These are phyloP conservation scores for Pueraria montana DNA, from an alignment of 306 rosid species.

Conservation along the genomic window DNA sequence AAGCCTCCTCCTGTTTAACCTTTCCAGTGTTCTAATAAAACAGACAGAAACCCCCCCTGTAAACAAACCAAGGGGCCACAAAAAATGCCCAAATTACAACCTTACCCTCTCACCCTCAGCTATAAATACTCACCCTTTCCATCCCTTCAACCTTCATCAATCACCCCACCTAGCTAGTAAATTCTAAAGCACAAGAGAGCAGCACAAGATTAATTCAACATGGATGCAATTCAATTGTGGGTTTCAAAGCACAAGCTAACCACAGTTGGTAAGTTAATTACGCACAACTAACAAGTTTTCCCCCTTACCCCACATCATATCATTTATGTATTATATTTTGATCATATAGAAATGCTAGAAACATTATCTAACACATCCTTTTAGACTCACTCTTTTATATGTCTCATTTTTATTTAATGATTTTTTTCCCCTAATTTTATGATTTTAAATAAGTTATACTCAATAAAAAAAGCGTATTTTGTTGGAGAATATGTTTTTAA, in stretches of 20 bases:
- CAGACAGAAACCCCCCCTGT: conserved; percentile 6
- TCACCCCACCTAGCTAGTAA: neutral
- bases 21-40: conserved; percentile 52
- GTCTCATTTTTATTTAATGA: too few species aligned
- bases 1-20: conserved; percentile 61
- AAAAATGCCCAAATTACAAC: neutral
- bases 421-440: too few species aligned
- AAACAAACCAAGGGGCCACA: conserved; percentile 64
- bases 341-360: too few species aligned
- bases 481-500: too few species aligned
- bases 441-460: too few species aligned
- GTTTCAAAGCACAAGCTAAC: conserved; percentile 81
- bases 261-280: conserved; percentile 61
- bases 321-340: too few species aligned
- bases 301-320: too few species aligned
- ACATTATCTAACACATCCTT: too few species aligned
- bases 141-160: conserved; percentile 39
- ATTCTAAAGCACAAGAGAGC: neutral
- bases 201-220: conserved; percentile 9
- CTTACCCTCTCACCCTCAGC: neutral
- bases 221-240: conserved; percentile 83
- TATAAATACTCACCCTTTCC: conserved; percentile 48
- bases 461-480: too few species aligned
- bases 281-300: too few species aligned
- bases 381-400: too few species aligned